Evolutionary conservation across 345 rosid genomes (phyloP), one percentile per base, ranked within the genome.

Genomic region (Leavenworthia alabamica): DNA sequence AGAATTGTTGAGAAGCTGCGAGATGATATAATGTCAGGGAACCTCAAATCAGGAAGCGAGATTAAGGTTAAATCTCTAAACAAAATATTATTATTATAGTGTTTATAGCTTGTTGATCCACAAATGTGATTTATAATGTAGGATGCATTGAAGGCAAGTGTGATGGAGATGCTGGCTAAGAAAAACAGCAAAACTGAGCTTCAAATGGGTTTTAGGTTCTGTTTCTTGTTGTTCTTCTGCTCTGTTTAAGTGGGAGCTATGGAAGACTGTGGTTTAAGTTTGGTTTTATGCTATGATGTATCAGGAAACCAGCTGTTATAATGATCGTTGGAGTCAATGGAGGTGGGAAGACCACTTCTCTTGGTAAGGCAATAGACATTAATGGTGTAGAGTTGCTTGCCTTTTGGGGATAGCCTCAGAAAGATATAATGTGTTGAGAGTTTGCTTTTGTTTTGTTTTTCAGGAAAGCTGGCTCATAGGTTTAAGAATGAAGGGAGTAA

Each of bases 321-420:
- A 81, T 89, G 85, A 78, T 87, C 7, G 97, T 87, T 67, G 97
- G 97, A 5, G 97, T 86, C 13, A 85, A 89, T 53, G 99, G 99
- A 69, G 96, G 99, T 49, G 97, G 97, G 51, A 93, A 93, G 80
- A 93, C 99, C 5, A 86, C 99, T 8, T 93, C 97, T 67, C 99
- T 93, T 28, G 99, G 97, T 86, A 82, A 76, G 84, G 46, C 20
- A 23, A n/a, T 41, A 7, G 8, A 10, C 26, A 17, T 41, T 33
- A 33, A 5, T 8, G 7, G 33, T 24, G 22, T 32, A 20, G 13
- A 36, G 14, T 47, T 41, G 47, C 20, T 40, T 29, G 40, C 27
- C 19, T 65, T 1, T 13, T 48, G 59, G 23, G 23, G 28, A 19
- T 26, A 56, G 24, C 52, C 57, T 4, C 39, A 6, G 13, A 14